Evolutionary conservation across 1,284 basidiomycete species (phyloP).

Genomic region (Bjerkandera adusta): DNA sequence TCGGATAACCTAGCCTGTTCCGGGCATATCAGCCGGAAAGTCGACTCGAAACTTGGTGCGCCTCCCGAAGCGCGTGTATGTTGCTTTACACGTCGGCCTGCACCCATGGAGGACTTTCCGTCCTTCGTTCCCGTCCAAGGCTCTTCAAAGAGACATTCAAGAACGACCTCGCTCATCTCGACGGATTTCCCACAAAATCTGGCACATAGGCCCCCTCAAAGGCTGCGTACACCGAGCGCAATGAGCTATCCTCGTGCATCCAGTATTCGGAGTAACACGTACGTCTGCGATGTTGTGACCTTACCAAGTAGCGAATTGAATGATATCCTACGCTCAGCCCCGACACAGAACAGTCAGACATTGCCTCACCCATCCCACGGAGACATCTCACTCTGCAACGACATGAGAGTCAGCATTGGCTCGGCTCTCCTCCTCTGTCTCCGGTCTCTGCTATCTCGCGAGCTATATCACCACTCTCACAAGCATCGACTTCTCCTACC

Average conservation of each 20-base stretch:
- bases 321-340: conserved; percentile 2
- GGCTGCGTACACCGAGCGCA: conserved; percentile 16
- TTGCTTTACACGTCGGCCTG: conserved; percentile 3
- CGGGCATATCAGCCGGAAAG: background rate
- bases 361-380: conserved; percentile 28
- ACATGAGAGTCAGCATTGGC: conserved; percentile 31
- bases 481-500: conserved; percentile 16
- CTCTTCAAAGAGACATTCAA: conserved; percentile 16
- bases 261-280: conserved; percentile 24
- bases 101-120: conserved; percentile 26
- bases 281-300: conserved; percentile 10
- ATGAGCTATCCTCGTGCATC: conserved; percentile 20
- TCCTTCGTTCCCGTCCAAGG: conserved; percentile 13
- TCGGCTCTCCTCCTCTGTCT: conserved; percentile 28
- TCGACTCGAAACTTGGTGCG: background rate
- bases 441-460: conserved; percentile 22
- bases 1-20: background rate
- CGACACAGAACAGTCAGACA: conserved; percentile 26
- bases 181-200: conserved; percentile 21
- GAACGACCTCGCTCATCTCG: conserved; percentile 21
- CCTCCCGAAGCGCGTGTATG: background rate
- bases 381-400: conserved; percentile 29
- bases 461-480: conserved; percentile 25
- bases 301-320: background rate
- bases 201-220: conserved; percentile 11